These are phyloP conservation scores for Cutaneotrichosporon cyanovorans DNA, from an alignment of 1,284 basidiomycete genomes.

Conservation along the genomic window DNA sequence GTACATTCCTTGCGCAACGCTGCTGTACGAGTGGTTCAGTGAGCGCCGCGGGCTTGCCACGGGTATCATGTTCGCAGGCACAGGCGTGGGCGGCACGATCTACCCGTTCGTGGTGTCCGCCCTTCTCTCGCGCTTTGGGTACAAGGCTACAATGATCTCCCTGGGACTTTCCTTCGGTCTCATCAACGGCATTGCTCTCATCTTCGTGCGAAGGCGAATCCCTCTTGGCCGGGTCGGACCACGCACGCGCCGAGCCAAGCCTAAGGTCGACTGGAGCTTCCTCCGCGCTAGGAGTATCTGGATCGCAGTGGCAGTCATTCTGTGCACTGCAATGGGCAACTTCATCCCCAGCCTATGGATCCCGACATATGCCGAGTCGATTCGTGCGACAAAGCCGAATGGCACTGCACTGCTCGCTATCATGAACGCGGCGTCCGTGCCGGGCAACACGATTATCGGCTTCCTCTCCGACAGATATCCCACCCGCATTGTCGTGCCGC, in stretches of 20 bases:
- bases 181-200: slow-evolving; percentile 28
- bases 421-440: slow-evolving; percentile 43
- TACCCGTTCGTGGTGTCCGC: slow-evolving; percentile 40
- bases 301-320: slow-evolving; percentile 32
- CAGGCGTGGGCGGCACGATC: slow-evolving; percentile 39
- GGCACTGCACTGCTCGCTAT: slow-evolving; percentile 41
- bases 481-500: slow-evolving; percentile 28
- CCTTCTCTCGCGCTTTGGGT: slow-evolving; percentile 39
- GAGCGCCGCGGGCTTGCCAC: slow-evolving; percentile 37
- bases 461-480: slow-evolving; percentile 38
- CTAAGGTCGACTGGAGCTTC: slow-evolving; percentile 25
- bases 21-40: slow-evolving; percentile 45
- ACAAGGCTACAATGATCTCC: slow-evolving; percentile 40
- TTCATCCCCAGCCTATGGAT: slow-evolving; percentile 43
- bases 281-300: slow-evolving; percentile 24
- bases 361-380: slow-evolving; percentile 37
- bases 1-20: slow-evolving; percentile 42
- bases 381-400: slow-evolving; percentile 29
- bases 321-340: slow-evolving; percentile 40
- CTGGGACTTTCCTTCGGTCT: slow-evolving; percentile 34
- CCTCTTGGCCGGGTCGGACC: slow-evolving; percentile 18
- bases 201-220: slow-evolving; percentile 40
- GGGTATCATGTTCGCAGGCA: slow-evolving; percentile 42
- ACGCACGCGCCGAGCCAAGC: not conserved
- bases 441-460: slow-evolving; percentile 37